Evolutionary conservation across 2,329 filamentous ascomycete species (phyloP).

Genomic region (Sclerotinia borealis): DNA sequence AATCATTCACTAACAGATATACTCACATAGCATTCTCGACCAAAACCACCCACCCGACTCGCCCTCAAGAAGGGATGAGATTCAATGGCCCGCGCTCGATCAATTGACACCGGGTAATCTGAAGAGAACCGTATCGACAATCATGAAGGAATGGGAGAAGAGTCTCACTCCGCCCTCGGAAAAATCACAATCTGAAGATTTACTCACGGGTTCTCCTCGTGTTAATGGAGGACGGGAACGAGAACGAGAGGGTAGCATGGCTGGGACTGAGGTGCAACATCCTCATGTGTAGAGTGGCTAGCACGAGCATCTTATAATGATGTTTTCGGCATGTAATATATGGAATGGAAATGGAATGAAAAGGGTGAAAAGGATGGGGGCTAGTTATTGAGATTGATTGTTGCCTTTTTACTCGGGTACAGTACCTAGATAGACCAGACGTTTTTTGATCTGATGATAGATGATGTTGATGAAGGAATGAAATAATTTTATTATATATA

Average conservation of each 20-base stretch:
- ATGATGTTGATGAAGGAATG: constrained; percentile 9
- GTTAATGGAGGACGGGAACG: background rate
- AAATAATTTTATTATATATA: background rate
- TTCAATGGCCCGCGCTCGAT: constrained; percentile 39
- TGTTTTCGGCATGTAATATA: background rate
- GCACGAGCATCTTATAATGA: background rate
- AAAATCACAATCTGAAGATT: constrained; percentile 10
- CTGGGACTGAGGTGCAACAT: background rate
- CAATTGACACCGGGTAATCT: constrained; percentile 61
- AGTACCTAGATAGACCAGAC: background rate
- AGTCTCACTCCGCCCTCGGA: constrained; percentile 52
- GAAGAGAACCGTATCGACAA: constrained; percentile 72
- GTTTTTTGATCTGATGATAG: background rate
- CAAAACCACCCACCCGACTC: constrained; percentile 20
- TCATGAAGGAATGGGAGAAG: constrained; percentile 91
- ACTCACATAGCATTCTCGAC: constrained; percentile 1
- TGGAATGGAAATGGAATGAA: background rate
- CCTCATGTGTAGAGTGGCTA: background rate
- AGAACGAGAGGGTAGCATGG: background rate
- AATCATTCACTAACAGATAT: constrained; percentile 10
- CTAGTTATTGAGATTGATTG: background rate
- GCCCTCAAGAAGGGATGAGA: constrained; percentile 29
- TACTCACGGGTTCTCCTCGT: background rate
- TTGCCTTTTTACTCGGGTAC: background rate
- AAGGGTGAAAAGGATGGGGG: background rate